Percentiles rank a stretch among this genome's conserved stretches.
phyloP scores from a whole-genome alignment of 2,329 filamentous ascomycete genomes.

The Elsinoe australis region DNA sequence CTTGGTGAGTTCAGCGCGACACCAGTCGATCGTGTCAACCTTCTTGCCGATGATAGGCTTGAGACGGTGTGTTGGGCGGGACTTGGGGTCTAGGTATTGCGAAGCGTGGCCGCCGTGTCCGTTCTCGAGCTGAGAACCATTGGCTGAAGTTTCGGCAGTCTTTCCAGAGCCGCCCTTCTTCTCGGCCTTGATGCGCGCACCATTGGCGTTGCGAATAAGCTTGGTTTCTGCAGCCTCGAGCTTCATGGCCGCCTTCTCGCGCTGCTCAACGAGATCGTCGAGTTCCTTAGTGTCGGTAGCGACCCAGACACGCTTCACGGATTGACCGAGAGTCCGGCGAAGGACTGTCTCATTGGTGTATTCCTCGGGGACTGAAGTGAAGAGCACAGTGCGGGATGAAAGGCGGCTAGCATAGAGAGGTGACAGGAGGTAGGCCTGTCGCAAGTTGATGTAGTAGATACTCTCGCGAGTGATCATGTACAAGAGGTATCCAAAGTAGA shows the following conservation, averaged over 20 bases:
- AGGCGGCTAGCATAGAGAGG: conserved; percentile 77
- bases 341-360: conserved; percentile 73
- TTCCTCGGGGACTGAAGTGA: conserved; percentile 70
- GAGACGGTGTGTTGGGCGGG: conserved; percentile 68
- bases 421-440: conserved; percentile 84
- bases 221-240: conserved; percentile 83
- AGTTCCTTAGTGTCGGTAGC: conserved; percentile 68
- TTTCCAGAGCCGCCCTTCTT: conserved; percentile 45
- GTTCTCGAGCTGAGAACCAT: conserved; percentile 37
- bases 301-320: conserved; percentile 69
- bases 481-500: conserved; percentile 71
- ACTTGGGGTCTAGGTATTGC: conserved; percentile 55
- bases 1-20: conserved; percentile 66
- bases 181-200: conserved; percentile 57
- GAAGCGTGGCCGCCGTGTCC: conserved; percentile 59
- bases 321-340: conserved; percentile 67
- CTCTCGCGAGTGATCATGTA: conserved; percentile 80
- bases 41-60: conserved; percentile 71
- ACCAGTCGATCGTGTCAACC: conserved; percentile 92
- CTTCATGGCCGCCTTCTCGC: conserved; percentile 70
- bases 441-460: conserved; percentile 86
- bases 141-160: conserved; percentile 44
- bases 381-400: conserved; percentile 83
- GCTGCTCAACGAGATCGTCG: conserved; percentile 71
- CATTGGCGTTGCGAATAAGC: conserved; percentile 72